A percentile compares a stretch with the other conserved stretches of the same genome.
These are phyloP conservation scores for Candida dubliniensis DNA, from an alignment of 1,139 yeast genomes.

Conservation along the genomic window DNA sequence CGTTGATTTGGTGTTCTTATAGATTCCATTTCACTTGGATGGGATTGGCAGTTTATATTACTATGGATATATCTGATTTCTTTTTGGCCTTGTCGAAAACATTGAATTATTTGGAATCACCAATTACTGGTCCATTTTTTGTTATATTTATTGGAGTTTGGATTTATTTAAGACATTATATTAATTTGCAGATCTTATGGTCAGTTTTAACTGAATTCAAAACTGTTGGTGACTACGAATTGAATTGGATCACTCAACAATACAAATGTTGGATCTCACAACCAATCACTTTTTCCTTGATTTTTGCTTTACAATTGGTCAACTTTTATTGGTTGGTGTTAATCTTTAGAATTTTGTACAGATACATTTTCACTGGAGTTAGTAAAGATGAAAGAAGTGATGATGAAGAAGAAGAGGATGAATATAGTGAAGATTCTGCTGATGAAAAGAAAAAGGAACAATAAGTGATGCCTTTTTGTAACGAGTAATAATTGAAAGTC, in stretches of 20 bases:
- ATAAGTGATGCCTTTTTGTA: too few relatives aligned
- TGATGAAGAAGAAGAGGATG: conserved; percentile 63
- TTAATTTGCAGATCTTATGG: conserved; percentile 79
- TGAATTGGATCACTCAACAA: conserved; percentile 90
- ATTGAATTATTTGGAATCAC: conserved; percentile 76
- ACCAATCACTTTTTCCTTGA: conserved; percentile 77
- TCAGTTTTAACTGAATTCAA: conserved; percentile 85
- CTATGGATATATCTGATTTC: conserved; percentile 95
- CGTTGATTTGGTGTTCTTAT: conserved; percentile 86
- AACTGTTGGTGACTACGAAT: conserved; percentile 76
- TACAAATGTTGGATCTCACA: conserved; percentile 96
- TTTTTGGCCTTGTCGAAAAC: conserved; percentile 83
- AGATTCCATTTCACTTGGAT: conserved; percentile 95
- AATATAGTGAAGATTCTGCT: conserved; percentile 31
- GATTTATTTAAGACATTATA: conserved; percentile 86
- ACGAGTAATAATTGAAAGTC: too few relatives aligned
- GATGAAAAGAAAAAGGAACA: conserved; percentile 28
- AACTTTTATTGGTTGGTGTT: conserved; percentile 85
- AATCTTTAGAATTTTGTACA: conserved; percentile 72
- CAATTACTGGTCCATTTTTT: conserved; percentile 64
- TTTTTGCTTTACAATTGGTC: conserved; percentile 79
- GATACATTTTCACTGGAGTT: conserved; percentile 59
- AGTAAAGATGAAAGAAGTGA: conserved; percentile 89
- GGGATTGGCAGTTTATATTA: conserved; percentile 86
- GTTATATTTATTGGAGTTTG: conserved; percentile 67